Percentiles rank a stretch among this genome's conserved stretches.
Conservation (phyloP, 1,139 yeast species). For the Casaregolazyma lundiana region DNA sequence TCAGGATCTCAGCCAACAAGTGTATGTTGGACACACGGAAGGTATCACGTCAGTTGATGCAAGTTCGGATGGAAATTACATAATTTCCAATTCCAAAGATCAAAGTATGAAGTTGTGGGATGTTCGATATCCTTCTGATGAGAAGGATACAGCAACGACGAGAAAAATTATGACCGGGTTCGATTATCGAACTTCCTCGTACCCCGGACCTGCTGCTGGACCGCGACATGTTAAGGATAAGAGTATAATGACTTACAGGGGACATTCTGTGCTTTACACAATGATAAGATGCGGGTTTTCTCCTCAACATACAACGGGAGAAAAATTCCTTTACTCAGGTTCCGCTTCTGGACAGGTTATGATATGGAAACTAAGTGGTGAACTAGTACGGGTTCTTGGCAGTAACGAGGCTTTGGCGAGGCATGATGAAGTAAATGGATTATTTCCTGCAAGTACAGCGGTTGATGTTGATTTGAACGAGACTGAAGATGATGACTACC, state of each 20-base stretch:
- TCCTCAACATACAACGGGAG: constrained; percentile 28
- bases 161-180: constrained; percentile 19
- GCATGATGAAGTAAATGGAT: background rate
- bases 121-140: constrained; percentile 23
- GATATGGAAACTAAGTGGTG: constrained; percentile 33
- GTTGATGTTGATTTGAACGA: background rate
- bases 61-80: constrained; percentile 27
- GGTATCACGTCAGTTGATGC: constrained; percentile 33
- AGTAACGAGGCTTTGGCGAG: constrained; percentile 10
- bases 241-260: constrained; percentile 32
- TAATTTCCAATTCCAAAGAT: constrained; percentile 32
- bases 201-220: constrained; percentile 19
- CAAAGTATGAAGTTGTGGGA: constrained; percentile 35
- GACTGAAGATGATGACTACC: background rate
- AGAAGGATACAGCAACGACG: constrained; percentile 13
- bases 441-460: constrained; percentile 2
- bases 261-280: constrained; percentile 31
- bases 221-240: constrained; percentile 27
- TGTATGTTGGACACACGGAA: constrained; percentile 68
- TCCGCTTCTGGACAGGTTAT: constrained; percentile 30
- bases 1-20: constrained; percentile 40
- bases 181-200: constrained; percentile 28
- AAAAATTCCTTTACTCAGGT: constrained; percentile 33
- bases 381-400: constrained; percentile 19
- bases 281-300: constrained; percentile 34